A percentile compares a stretch with the other conserved stretches of the same genome.
Evolutionary conservation across 345 rosid genomes (phyloP).

Genomic region (Melaleuca alternifolia): DNA sequence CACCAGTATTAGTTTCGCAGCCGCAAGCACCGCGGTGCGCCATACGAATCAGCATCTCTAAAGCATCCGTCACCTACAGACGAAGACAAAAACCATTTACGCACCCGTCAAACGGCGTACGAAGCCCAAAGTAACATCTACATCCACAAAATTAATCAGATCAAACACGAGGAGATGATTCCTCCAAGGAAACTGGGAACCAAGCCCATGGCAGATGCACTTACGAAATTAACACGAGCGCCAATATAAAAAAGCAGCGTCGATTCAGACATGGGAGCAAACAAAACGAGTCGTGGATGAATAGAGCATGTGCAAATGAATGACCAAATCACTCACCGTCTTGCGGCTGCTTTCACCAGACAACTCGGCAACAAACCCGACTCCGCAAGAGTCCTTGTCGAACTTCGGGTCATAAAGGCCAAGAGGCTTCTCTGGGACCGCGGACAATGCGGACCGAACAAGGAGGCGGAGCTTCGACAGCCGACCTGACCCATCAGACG

Average conservation of each 20-base stretch:
- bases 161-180: neutral
- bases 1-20: slow-evolving; percentile 94
- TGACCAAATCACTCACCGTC: slow-evolving; percentile 31
- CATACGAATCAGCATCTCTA: slow-evolving; percentile 97
- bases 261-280: neutral
- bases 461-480: slow-evolving; percentile 60
- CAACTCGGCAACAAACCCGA: slow-evolving; percentile 93
- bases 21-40: slow-evolving; percentile 99
- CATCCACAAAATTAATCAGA: neutral
- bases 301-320: neutral
- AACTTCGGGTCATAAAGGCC: slow-evolving; percentile 90
- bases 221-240: neutral
- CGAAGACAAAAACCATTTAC: neutral
- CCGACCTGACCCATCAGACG: slow-evolving; percentile 70
- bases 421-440: slow-evolving; percentile 86
- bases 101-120: neutral
- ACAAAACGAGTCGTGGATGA: neutral
- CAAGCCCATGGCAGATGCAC: neutral
- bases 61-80: slow-evolving; percentile 67
- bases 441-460: slow-evolving; percentile 66
- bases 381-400: slow-evolving; percentile 98
- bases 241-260: neutral
- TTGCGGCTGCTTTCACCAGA: slow-evolving; percentile 83
- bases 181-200: neutral
- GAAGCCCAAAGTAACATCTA: neutral